Percentiles rank a stretch among this genome's conserved stretches.
Conservation (phyloP, 2,329 filamentous ascomycete genomes). For the Trichoderma koningii region DNA sequence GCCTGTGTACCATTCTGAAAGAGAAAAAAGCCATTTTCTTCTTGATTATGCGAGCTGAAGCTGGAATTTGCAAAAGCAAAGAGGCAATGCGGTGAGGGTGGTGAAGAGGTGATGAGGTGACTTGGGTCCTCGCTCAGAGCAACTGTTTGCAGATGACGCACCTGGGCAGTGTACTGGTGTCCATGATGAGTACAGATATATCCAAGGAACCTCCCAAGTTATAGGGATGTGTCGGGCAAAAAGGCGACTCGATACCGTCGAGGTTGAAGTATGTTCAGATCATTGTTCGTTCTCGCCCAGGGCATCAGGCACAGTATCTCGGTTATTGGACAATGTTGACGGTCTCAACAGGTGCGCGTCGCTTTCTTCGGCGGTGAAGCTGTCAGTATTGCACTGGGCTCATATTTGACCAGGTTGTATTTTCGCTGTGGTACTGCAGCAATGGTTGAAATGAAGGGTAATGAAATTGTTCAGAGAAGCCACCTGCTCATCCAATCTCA, state of each 20-base stretch:
- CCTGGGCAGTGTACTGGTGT: background rate
- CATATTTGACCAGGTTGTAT: background rate
- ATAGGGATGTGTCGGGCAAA: too few species aligned
- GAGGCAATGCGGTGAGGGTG: background rate
- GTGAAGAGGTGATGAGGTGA: background rate
- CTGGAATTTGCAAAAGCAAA: background rate
- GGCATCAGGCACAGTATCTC: background rate
- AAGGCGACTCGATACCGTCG: background rate
- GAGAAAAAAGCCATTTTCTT: too few species aligned
- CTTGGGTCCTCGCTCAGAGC: background rate
- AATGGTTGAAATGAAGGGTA: too few species aligned
- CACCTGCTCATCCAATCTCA: background rate
- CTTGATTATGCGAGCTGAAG: background rate
- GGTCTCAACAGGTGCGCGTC: background rate
- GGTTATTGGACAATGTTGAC: background rate
- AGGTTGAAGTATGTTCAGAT: background rate
- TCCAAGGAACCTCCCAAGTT: background rate
- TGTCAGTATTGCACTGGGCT: background rate
- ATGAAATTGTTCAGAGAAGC: too few species aligned
- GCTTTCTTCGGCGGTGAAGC: background rate
- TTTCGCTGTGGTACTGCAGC: background rate
- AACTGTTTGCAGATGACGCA: slow-evolving; percentile 1
- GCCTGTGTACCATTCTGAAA: too few species aligned
- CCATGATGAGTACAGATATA: background rate
- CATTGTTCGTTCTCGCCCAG: background rate